phyloP scores from a whole-genome alignment of 2,329 filamentous ascomycete species.

The Gaeumannomyces sp. region DNA sequence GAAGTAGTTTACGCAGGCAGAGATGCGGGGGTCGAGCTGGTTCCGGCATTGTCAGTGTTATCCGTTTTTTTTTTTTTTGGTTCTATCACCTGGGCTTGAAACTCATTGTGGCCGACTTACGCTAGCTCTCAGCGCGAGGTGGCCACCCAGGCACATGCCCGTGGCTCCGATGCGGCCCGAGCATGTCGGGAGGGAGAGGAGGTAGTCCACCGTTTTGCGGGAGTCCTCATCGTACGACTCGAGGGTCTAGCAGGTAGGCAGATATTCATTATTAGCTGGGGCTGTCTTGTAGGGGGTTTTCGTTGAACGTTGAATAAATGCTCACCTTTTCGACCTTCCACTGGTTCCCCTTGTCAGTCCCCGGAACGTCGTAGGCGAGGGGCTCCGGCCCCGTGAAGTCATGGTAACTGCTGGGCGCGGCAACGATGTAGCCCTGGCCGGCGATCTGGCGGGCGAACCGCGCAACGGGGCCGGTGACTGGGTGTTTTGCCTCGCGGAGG shows the following conservation, averaged over 20 bases:
- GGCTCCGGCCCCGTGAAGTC: constrained; percentile 84
- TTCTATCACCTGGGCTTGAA: too few relatives aligned
- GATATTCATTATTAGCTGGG: background rate
- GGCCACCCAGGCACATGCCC: constrained; percentile 91
- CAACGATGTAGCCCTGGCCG: constrained; percentile 88
- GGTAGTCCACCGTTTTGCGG: constrained; percentile 58
- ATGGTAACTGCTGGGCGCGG: constrained; percentile 84
- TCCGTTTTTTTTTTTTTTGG: background rate
- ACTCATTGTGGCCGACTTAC: constrained; percentile 30
- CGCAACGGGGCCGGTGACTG: constrained; percentile 83
- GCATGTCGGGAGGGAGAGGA: constrained; percentile 69
- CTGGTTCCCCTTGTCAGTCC: constrained; percentile 80
- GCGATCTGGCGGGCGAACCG: constrained; percentile 89
- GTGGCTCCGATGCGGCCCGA: constrained; percentile 73
- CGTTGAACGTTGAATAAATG: too few relatives aligned
- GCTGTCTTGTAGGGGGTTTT: background rate
- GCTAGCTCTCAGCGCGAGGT: constrained; percentile 61
- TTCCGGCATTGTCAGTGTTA: background rate
- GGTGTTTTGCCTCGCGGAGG: background rate
- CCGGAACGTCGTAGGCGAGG: constrained; percentile 77
- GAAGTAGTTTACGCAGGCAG: constrained; percentile 80
- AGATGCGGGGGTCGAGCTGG: constrained; percentile 67
- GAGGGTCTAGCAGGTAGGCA: constrained; percentile 50
- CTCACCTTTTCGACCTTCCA: constrained; percentile 75
- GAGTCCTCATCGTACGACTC: constrained; percentile 82